phyloP scores from a whole-genome alignment of 257 asterid species.

The Eucommia ulmoides region DNA sequence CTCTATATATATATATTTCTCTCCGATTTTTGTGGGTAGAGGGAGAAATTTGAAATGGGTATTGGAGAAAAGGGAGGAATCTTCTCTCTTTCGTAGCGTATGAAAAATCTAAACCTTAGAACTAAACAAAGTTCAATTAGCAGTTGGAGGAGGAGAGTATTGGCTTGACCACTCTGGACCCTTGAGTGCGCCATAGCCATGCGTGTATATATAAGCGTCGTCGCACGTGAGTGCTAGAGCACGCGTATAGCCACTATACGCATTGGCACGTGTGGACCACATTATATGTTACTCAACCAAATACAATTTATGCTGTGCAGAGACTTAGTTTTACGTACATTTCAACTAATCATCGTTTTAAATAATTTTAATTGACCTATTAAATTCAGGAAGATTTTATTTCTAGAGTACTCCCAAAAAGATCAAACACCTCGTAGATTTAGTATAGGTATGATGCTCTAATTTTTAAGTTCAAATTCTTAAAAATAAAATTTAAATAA shows the following conservation, averaged over 20 bases:
- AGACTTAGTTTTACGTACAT: no score
- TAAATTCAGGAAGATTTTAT: no score
- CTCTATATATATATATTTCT: constrained; percentile 32
- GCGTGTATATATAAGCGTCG: constrained; percentile 18
- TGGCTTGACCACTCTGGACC: constrained; percentile 19
- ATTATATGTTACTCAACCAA: no score
- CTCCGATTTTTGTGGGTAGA: neutral
- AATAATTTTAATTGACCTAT: no score
- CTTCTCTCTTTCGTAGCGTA: constrained; percentile 9
- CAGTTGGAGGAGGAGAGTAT: neutral
- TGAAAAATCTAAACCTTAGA: neutral
- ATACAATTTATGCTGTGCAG: no score
- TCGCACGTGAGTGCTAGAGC: constrained; percentile 28
- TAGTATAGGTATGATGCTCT: no score
- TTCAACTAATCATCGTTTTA: no score
- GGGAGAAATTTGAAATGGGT: constrained; percentile 5
- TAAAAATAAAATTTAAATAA: no score
- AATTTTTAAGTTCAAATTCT: no score
- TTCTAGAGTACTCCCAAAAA: no score
- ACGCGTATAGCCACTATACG: constrained; percentile 13
- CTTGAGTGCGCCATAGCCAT: neutral
- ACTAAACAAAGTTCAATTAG: constrained; percentile 9
- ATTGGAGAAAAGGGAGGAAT: constrained; percentile 22
- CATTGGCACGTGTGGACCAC: constrained; percentile 30
- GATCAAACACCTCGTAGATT: no score